Percentiles rank a stretch among this genome's conserved stretches.
These are phyloP conservation scores for Papiliotrema flavescens DNA, from an alignment of 1,284 basidiomycete genomes.

Conservation along the genomic window DNA sequence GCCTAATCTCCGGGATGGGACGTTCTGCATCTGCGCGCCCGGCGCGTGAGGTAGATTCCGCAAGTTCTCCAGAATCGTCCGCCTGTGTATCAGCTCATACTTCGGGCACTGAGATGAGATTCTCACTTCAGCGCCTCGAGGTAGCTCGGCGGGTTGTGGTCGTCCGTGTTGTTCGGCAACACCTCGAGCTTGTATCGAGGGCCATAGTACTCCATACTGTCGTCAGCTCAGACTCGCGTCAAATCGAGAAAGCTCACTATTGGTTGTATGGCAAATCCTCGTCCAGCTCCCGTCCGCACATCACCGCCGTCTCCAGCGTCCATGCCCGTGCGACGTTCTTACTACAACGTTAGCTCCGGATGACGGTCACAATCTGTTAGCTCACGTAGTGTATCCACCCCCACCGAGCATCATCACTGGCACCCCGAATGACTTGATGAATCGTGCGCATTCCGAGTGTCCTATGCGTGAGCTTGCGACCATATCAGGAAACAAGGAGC, in stretches of 20 bases:
- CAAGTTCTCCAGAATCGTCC: constrained; percentile 72
- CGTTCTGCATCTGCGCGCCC: constrained; percentile 80
- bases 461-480: too few species aligned
- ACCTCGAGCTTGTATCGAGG: constrained; percentile 93
- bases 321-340: constrained; percentile 94
- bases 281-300: constrained; percentile 80
- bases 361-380: too few species aligned
- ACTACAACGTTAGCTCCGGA: too few species aligned
- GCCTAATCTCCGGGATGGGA: constrained; percentile 55
- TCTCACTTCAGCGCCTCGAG: constrained; percentile 74
- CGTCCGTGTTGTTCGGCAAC: constrained; percentile 87
- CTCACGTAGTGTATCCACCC: constrained; percentile 98
- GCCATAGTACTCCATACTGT: constrained; percentile 91
- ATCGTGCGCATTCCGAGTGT: constrained; percentile 96
- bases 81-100: constrained; percentile 50
- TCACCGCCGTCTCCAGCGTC: constrained; percentile 96
- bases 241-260: constrained; percentile 61
- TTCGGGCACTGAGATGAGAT: neutral
- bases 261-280: constrained; percentile 88
- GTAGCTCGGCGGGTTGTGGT: constrained; percentile 81
- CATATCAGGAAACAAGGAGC: too few species aligned
- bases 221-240: neutral
- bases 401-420: constrained; percentile 91
- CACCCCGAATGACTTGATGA: constrained; percentile 93
- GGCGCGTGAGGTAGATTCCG: constrained; percentile 75